Evolutionary conservation across 148 eudicot species (phyloP).

Genomic region (Limonium bicolor): DNA sequence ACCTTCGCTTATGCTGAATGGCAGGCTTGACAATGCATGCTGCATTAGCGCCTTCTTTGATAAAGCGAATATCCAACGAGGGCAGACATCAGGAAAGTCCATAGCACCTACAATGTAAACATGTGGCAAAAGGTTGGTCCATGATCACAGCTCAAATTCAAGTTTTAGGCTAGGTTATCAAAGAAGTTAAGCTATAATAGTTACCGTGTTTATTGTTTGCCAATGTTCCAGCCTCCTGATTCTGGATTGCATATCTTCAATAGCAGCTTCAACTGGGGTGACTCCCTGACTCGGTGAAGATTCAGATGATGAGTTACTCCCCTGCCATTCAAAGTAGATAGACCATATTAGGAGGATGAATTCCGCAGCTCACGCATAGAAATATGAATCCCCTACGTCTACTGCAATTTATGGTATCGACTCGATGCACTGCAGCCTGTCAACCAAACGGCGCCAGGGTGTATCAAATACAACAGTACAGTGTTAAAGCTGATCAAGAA

Average conservation of each 20-base stretch:
- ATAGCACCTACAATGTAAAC: conserved; percentile 59
- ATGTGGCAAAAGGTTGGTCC: neutral
- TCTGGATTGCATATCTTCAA: conserved; percentile 90
- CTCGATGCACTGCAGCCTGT: too few relatives aligned
- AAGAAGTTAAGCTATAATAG: neutral
- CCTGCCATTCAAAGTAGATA: conserved; percentile 26
- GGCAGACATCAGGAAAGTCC: conserved; percentile 98
- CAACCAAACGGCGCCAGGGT: too few relatives aligned
- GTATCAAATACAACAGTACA: too few relatives aligned
- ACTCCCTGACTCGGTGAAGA: conserved; percentile 71
- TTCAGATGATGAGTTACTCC: conserved; percentile 71
- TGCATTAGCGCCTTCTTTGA: conserved; percentile 58
- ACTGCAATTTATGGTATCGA: too few relatives aligned
- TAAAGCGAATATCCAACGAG: conserved; percentile 90
- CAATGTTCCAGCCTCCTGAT: conserved; percentile 84
- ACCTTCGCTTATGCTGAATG: too few relatives aligned
- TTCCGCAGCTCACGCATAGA: too few relatives aligned
- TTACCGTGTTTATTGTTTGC: conserved; percentile 85
- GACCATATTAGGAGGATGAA: too few relatives aligned
- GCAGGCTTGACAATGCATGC: too few relatives aligned
- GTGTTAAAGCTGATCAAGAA: too few relatives aligned
- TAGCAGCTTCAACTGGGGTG: conserved; percentile 49
- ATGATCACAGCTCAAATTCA: neutral
- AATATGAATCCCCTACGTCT: too few relatives aligned
- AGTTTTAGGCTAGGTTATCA: neutral